Conservation (phyloP, 768 basidiomycete genomes). For the Hydnomerulius pinastri region DNA sequence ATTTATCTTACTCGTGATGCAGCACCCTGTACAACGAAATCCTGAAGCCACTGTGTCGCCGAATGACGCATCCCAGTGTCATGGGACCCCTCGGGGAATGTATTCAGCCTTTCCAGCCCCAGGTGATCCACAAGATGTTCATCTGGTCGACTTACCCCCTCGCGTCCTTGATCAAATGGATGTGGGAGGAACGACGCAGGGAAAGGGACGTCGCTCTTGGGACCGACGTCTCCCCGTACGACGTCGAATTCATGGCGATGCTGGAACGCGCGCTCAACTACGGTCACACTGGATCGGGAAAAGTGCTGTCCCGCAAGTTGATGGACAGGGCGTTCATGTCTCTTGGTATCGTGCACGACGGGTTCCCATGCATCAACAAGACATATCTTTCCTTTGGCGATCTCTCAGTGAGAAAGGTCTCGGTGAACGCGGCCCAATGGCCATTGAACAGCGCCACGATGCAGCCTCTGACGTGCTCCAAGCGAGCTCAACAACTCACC, state of each 20-base stretch:
- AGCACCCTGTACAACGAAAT: background rate
- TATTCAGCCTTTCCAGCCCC: background rate
- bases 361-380: background rate
- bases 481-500: slow-evolving; percentile 1
- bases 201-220: background rate
- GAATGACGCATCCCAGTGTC: background rate
- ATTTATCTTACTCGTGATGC: background rate
- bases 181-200: slow-evolving; percentile 5
- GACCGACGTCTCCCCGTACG: background rate
- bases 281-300: background rate
- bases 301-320: background rate
- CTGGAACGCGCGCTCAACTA: slow-evolving; percentile 2
- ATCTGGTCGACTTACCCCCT: slow-evolving; percentile 6
- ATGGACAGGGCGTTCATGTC: slow-evolving; percentile 6
- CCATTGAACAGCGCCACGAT: background rate
- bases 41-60: background rate
- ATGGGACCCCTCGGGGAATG: background rate
- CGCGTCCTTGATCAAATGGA: background rate
- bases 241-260: background rate
- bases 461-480: background rate
- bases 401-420: background rate
- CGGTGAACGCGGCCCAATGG: background rate
- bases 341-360: slow-evolving; percentile 1
- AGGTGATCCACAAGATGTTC: slow-evolving; percentile 6
- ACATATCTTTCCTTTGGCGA: background rate